phyloP scores from a whole-genome alignment of 192 early-diverging fungal species.

The Borealophlyctis nickersoniae region DNA sequence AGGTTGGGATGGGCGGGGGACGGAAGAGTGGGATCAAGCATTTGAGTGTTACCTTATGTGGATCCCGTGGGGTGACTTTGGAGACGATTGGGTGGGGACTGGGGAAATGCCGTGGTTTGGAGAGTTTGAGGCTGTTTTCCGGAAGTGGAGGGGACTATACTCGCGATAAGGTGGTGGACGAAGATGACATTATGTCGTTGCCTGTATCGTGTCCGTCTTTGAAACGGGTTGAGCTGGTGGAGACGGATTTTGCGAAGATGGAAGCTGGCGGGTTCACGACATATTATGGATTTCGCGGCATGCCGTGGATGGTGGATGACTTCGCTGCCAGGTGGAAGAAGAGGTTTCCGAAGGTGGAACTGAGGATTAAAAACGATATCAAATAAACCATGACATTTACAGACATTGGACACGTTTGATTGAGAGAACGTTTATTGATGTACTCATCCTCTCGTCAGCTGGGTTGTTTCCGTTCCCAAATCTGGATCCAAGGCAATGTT shows the following conservation, averaged over 20 bases:
- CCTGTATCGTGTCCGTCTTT: not conserved
- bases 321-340: slow-evolving; percentile 6
- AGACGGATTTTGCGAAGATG: not conserved
- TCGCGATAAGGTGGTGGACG: slow-evolving; percentile 1
- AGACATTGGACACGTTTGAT: not conserved
- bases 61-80: too few relatives aligned
- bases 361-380: not conserved
- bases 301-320: slow-evolving; percentile 19
- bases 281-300: slow-evolving; percentile 13
- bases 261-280: slow-evolving; percentile 1
- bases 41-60: too few relatives aligned
- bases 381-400: not conserved
- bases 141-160: too few relatives aligned
- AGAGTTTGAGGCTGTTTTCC: too few relatives aligned
- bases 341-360: slow-evolving; percentile 1
- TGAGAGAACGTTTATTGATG: not conserved
- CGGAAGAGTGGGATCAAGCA: too few relatives aligned
- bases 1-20: too few relatives aligned
- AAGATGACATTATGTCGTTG: not conserved
- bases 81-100: too few relatives aligned
- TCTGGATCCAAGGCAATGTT: not conserved
- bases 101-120: too few relatives aligned
- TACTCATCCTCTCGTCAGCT: not conserved
- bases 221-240: not conserved
- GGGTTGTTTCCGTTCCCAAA: not conserved